phyloP scores from a whole-genome alignment of 306 rosid genomes.

The Rosa multiflora region DNA sequence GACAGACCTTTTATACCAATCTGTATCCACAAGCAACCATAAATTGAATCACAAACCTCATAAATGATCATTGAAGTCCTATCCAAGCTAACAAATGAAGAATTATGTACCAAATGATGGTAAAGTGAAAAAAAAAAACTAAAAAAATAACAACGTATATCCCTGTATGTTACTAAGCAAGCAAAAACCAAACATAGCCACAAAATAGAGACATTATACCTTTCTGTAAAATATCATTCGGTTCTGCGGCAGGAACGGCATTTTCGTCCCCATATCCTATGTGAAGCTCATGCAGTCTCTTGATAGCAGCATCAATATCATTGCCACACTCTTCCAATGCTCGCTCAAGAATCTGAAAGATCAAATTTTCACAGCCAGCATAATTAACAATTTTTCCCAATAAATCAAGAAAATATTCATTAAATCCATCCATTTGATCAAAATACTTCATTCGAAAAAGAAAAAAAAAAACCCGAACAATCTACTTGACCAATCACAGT shows the following conservation, averaged over 20 bases:
- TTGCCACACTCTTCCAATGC: slow-evolving; percentile 74
- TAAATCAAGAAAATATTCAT: not conserved
- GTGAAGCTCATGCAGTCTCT: slow-evolving; percentile 62
- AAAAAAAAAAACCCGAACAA: no score
- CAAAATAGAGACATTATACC: slow-evolving; percentile 33
- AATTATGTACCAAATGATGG: no score
- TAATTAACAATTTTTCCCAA: not conserved
- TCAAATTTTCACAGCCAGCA: slow-evolving; percentile 12
- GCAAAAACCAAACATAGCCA: not conserved
- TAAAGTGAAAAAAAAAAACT: not conserved
- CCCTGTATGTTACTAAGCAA: no score
- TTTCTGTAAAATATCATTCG: slow-evolving; percentile 35
- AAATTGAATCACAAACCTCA: not conserved
- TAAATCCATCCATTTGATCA: not conserved
- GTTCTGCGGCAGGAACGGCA: slow-evolving; percentile 32
- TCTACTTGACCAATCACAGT: not conserved
- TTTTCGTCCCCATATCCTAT: slow-evolving; percentile 47
- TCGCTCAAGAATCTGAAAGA: slow-evolving; percentile 73
- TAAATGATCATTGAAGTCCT: not conserved
- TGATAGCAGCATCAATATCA: slow-evolving; percentile 84
- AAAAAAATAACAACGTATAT: no score
- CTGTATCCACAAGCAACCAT: not conserved
- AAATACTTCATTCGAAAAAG: no score
- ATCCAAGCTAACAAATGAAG: not conserved
- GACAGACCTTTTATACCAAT: not conserved